phyloP scores from a whole-genome alignment of 441 rosid species.

The Rhodomyrtus psidioides region DNA sequence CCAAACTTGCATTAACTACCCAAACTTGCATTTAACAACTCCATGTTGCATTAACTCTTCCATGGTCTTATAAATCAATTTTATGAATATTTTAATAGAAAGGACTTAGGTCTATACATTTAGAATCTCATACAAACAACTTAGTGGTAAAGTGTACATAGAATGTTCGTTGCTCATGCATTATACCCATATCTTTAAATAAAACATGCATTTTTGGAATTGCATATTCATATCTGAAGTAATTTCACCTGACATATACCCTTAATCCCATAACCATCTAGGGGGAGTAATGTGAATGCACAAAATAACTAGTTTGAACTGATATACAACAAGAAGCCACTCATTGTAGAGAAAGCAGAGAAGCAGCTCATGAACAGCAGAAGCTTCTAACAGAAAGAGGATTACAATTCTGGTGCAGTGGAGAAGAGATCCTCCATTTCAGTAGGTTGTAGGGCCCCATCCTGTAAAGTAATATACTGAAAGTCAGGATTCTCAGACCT shows the following conservation, averaged over 20 bases:
- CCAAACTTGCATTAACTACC: too few species aligned
- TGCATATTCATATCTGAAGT: background rate
- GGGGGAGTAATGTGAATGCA: background rate
- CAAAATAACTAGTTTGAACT: background rate
- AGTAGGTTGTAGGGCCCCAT: slow-evolving; percentile 47
- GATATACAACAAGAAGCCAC: background rate
- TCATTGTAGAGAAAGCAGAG: background rate
- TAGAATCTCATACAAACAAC: background rate
- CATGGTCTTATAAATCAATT: too few species aligned
- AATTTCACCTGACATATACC: background rate
- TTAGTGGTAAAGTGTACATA: background rate
- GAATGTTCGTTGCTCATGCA: background rate
- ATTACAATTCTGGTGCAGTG: slow-evolving; percentile 78
- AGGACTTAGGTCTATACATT: background rate
- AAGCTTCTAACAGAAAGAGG: background rate
- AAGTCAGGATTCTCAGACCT: background rate
- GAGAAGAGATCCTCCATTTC: slow-evolving; percentile 60
- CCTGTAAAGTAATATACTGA: slow-evolving; percentile 31
- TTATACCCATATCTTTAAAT: background rate
- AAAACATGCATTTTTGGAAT: background rate
- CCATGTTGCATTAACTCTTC: too few species aligned
- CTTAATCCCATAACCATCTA: background rate
- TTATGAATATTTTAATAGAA: too few species aligned
- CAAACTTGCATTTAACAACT: too few species aligned
- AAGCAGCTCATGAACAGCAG: background rate